A percentile compares a stretch with the other conserved stretches of the same genome.
Conservation (phyloP, 345 rosid species). For the Pugionium dolabratum region DNA sequence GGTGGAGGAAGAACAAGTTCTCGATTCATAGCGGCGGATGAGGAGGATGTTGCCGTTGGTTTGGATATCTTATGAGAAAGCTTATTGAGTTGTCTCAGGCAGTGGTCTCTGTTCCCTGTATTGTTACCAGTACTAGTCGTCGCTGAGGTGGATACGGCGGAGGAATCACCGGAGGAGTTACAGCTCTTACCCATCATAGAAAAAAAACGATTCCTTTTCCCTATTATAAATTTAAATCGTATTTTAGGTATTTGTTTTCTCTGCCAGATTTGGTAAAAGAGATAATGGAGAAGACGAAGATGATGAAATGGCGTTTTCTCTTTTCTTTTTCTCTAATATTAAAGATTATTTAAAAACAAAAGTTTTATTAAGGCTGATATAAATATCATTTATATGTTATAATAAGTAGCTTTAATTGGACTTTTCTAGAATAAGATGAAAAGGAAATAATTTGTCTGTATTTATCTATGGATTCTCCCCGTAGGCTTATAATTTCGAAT, state of each 20-base stretch:
- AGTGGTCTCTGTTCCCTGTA: constrained; percentile 42
- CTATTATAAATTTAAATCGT: neutral
- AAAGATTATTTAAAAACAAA: no score
- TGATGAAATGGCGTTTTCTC: neutral
- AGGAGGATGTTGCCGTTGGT: constrained; percentile 33
- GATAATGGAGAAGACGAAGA: constrained; percentile 30
- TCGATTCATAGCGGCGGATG: constrained; percentile 41
- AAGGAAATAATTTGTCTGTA: no score
- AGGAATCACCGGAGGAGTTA: constrained; percentile 54
- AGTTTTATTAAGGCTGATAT: no score
- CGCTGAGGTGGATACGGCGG: constrained; percentile 35
- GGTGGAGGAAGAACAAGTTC: constrained; percentile 41
- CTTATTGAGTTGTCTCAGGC: constrained; percentile 71
- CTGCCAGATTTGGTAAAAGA: constrained; percentile 43
- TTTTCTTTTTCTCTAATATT: no score
- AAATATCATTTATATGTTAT: no score
- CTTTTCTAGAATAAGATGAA: no score
- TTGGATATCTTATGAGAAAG: constrained; percentile 87
- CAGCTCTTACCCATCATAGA: constrained; percentile 59
- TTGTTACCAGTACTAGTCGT: constrained; percentile 31
- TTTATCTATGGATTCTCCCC: no score
- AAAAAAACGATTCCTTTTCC: neutral
- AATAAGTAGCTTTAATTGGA: no score
- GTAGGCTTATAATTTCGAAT: no score
- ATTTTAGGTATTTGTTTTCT: neutral